Conservation (phyloP, 495 filamentous ascomycete species). For the Talaromyces thailandensis region DNA sequence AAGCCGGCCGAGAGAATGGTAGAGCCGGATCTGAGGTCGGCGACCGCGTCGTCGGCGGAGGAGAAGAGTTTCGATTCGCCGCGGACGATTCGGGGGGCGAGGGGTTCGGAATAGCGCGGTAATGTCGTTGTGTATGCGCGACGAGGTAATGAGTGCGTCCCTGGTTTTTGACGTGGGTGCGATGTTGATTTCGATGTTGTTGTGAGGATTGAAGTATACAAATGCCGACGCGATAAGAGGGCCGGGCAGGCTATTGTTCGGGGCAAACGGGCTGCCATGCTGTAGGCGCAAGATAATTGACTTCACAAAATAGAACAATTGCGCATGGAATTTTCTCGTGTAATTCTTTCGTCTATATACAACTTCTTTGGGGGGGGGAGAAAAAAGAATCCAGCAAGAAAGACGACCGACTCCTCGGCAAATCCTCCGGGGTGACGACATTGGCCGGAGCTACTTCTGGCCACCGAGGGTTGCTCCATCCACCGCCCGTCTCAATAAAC, state of each 20-base stretch:
- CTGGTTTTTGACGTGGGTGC: not conserved
- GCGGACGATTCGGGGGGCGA: slow-evolving; percentile 27
- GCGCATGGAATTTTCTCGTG: not conserved
- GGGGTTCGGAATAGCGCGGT: slow-evolving; percentile 17
- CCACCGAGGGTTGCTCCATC: slow-evolving; percentile 17
- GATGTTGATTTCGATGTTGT: not conserved
- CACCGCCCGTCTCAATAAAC: no score
- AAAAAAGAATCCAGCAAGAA: not conserved
- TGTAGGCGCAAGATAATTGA: not conserved
- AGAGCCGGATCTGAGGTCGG: slow-evolving; percentile 62
- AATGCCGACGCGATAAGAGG: not conserved
- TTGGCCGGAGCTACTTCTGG: slow-evolving; percentile 33
- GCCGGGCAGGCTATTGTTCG: not conserved
- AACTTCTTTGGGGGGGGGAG: not conserved
- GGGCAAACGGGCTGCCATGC: not conserved
- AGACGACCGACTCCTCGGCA: not conserved
- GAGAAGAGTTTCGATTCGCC: slow-evolving; percentile 55
- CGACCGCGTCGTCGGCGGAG: slow-evolving; percentile 63
- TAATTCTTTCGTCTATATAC: not conserved
- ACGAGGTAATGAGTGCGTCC: not conserved
- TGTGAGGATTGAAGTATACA: not conserved
- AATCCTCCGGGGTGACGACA: slow-evolving; percentile 7
- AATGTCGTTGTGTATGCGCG: not conserved
- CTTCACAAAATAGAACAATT: not conserved
- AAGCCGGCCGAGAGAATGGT: slow-evolving; percentile 78